Base-by-base conservation (phyloP, 305 asterid species). In the Lippia alba region DNA sequence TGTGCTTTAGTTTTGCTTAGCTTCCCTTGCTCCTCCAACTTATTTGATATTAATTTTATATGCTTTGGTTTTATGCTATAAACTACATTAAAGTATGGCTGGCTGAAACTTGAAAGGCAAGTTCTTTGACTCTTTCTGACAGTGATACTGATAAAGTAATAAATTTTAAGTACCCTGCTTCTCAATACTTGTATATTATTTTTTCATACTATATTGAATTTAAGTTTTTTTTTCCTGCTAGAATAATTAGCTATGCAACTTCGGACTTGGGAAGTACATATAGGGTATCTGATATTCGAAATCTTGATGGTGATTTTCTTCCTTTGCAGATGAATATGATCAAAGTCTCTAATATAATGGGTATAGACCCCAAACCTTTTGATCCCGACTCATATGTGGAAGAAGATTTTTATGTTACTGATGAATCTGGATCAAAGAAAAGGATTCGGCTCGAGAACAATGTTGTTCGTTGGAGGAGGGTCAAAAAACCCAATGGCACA, bases 271-370 rank as follows among this genome's bases (percentile, higher is more conserved):
- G 44, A 2, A 14, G 19, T n/a, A 58, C 60, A 54, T 12, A 51
- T 16, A 10, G 32, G 41, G 40, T 6, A 60, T 19, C 41, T 45
- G 41, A 33, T 19, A 10, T 6, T n/a, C 18, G 24, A 36, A 58
- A 41, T 70, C 50, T n/a, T 9, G 18, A 5, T 48, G 32, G 34
- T 61, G 16, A 55, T 66, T 53, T 41, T 66, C 50, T 67, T 85
- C 50, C 70, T 62, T 73, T 90, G 86, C 94, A 95, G 99, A 90
- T 92, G 98, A 83, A 91, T 84, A 87, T 90, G 97, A 89, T 95
- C 73, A 95, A 95, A 83, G 98, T 92, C 57, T 95, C 99, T 45
- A 95, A 95, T 78, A 92, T 95, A 79, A 95, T 95, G 99, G 99
- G 99, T 50, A 80, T 95, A 71, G 99, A 95, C 75, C 84, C 91